These are phyloP conservation scores for Agaricus subrufescens DNA, from an alignment of 768 basidiomycete species.

Conservation along the genomic window DNA sequence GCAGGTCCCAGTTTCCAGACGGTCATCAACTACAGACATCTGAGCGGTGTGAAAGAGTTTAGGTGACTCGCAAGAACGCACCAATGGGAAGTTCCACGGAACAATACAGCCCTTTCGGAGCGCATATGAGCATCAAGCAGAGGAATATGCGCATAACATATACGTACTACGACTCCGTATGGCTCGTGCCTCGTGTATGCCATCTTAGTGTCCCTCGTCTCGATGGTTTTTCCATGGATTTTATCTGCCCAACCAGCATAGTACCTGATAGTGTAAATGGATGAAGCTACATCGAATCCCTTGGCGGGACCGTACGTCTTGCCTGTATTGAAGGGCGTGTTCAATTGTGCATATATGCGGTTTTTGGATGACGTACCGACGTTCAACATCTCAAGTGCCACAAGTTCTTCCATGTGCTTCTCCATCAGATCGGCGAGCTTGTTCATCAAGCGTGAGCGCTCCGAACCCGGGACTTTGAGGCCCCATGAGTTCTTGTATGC, in stretches of 20 bases:
- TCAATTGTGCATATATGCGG: neutral
- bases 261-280: constrained; percentile 58
- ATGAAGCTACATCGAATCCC: constrained; percentile 42
- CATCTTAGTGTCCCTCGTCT: constrained; percentile 55
- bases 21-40: constrained; percentile 36
- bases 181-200: constrained; percentile 71
- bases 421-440: constrained; percentile 68
- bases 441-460: constrained; percentile 51
- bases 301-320: constrained; percentile 51
- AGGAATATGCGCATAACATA: neutral
- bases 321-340: constrained; percentile 25
- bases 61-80: neutral
- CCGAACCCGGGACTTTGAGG: constrained; percentile 46
- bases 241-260: constrained; percentile 94
- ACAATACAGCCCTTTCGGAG: constrained; percentile 42
- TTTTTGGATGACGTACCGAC: constrained; percentile 36
- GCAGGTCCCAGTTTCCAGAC: constrained; percentile 74
- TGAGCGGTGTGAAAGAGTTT: neutral
- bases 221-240: constrained; percentile 69
- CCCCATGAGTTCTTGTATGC: constrained; percentile 65
- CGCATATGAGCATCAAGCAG: too few species aligned
- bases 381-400: constrained; percentile 71
- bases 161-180: constrained; percentile 40
- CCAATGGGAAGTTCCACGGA: constrained; percentile 55
- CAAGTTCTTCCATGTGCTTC: constrained; percentile 53